Conservation (phyloP, 2,329 filamentous ascomycete genomes). For the Diaporthe batatas region DNA sequence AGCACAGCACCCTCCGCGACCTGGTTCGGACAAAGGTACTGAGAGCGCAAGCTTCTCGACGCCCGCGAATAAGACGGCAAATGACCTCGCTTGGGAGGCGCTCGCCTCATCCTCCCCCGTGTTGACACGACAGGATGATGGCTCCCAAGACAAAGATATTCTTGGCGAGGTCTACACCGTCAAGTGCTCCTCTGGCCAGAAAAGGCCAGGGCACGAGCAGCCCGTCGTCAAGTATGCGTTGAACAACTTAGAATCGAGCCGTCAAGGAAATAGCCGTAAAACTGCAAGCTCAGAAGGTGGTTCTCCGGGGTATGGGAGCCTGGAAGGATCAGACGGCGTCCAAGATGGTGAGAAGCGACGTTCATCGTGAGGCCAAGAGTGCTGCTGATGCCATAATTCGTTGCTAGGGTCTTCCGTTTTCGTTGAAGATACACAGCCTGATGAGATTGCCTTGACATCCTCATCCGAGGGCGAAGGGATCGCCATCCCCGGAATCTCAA, state of each 20-base stretch:
- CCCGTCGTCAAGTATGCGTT: neutral
- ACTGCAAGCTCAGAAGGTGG: neutral
- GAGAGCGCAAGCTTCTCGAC: neutral
- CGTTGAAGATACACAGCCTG: neutral
- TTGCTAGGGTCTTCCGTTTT: neutral
- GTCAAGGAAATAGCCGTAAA: neutral
- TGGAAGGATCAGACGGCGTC: neutral
- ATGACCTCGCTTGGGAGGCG: slow-evolving; percentile 36
- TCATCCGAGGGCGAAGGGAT: neutral
- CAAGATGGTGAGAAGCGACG: slow-evolving; percentile 12
- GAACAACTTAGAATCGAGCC: neutral
- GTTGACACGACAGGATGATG: neutral
- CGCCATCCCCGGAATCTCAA: slow-evolving; percentile 1
- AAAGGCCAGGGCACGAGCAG: neutral
- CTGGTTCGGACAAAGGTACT: neutral
- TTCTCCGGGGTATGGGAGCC: neutral
- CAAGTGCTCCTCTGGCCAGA: neutral
- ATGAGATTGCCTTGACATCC: neutral
- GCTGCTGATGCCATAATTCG: neutral
- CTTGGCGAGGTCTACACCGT: neutral
- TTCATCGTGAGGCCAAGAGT: neutral
- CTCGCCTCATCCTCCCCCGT: slow-evolving; percentile 31
- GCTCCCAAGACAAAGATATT: too few relatives aligned
- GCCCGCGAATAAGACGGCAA: slow-evolving; percentile 14
- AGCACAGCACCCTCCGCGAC: neutral